phyloP scores from a whole-genome alignment of 208 protist species.

The Wallacemonas sp. region DNA sequence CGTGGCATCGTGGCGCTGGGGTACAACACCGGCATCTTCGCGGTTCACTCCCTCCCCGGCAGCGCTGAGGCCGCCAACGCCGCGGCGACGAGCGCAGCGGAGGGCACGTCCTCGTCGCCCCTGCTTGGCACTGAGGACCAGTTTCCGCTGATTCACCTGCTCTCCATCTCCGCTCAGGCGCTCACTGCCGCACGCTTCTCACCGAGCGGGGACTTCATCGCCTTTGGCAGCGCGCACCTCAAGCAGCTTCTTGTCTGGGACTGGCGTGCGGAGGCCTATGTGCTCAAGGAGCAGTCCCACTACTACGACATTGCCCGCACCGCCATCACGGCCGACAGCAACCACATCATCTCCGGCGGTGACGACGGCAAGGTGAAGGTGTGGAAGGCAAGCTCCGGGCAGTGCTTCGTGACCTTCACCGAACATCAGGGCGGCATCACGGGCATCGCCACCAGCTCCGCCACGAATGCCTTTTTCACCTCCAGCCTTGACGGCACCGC shows the following conservation, averaged over 20 bases:
- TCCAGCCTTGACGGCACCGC: slow-evolving; percentile 90
- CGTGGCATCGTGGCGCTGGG: slow-evolving; percentile 84
- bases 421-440: slow-evolving; percentile 88
- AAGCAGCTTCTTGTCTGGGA: slow-evolving; percentile 95
- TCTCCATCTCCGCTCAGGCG: slow-evolving; percentile 91
- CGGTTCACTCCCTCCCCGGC: slow-evolving; percentile 66
- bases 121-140: slow-evolving; percentile 8
- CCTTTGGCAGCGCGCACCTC: slow-evolving; percentile 86
- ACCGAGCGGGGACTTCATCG: slow-evolving; percentile 80
- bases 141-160: slow-evolving; percentile 76
- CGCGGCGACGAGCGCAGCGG: not conserved
- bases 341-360: slow-evolving; percentile 86
- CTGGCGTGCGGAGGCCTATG: slow-evolving; percentile 91
- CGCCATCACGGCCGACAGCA: slow-evolving; percentile 88
- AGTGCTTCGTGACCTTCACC: slow-evolving; percentile 94
- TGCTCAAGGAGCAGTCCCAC: slow-evolving; percentile 93
- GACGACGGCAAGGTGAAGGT: slow-evolving; percentile 95
- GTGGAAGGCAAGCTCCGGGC: slow-evolving; percentile 87
- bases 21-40: slow-evolving; percentile 91
- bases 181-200: slow-evolving; percentile 87
- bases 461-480: slow-evolving; percentile 91
- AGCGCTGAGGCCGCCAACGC: slow-evolving; percentile 8
- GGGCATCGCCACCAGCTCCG: slow-evolving; percentile 72
- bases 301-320: slow-evolving; percentile 90
- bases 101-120: not conserved